Evolutionary conservation across 2,329 filamentous ascomycete genomes (phyloP).

Genomic region (Aspergillus brasiliensis): DNA sequence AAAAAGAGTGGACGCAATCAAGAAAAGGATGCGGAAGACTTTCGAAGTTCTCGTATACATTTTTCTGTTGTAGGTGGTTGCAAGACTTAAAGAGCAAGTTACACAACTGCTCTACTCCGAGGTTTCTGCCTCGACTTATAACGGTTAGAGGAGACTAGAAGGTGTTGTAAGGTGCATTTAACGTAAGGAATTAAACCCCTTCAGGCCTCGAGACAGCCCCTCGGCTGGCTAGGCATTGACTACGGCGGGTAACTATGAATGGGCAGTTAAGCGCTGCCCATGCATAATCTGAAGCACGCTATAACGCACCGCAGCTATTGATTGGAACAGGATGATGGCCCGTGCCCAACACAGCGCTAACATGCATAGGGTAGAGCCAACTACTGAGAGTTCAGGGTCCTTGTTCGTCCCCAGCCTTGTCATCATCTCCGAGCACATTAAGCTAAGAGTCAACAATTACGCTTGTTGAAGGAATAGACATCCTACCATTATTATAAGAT

Average conservation of each 20-base stretch:
- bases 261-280: background rate
- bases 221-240: background rate
- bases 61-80: background rate
- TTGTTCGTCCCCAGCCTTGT: background rate
- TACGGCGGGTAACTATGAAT: background rate
- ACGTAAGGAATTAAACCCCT: background rate
- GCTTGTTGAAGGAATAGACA: no score
- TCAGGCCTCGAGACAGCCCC: background rate
- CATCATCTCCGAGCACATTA: background rate
- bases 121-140: background rate
- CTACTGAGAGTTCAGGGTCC: background rate
- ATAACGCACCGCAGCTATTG: background rate
- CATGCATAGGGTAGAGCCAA: background rate
- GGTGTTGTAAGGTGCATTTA: background rate
- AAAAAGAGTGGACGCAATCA: background rate
- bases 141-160: background rate
- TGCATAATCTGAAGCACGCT: background rate
- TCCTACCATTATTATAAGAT: no score
- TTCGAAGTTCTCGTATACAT: background rate
- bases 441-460: background rate
- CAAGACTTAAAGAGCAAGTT: background rate
- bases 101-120: no score
- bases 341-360: background rate
- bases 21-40: background rate
- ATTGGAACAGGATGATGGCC: background rate